These are phyloP conservation scores for Cyathus striatus DNA, from an alignment of 768 basidiomycete species.

Conservation along the genomic window DNA sequence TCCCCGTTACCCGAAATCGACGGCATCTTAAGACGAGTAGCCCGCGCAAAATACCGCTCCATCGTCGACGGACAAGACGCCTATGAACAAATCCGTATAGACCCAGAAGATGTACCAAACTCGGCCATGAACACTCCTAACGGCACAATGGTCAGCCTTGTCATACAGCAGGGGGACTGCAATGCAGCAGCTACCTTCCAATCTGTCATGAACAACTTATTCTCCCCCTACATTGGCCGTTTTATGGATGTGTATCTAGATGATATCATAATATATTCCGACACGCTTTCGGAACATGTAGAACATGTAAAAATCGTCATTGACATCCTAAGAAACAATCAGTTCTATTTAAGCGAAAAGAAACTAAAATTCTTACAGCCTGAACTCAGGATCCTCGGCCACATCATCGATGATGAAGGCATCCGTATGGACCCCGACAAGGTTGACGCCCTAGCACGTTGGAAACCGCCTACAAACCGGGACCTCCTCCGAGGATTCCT, in stretches of 20 bases:
- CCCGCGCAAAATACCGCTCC: not conserved
- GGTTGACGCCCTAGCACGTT: not conserved
- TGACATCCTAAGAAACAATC: not conserved
- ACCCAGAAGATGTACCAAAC: not conserved
- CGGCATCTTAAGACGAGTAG: not conserved
- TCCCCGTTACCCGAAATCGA: conserved; percentile 15
- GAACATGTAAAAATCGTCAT: not conserved
- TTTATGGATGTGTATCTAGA: not conserved
- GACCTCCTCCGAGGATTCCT: not conserved
- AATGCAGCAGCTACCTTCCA: not conserved
- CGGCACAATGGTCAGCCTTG: not conserved
- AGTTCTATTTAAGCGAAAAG: not conserved
- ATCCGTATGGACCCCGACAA: not conserved
- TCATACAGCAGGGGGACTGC: not conserved
- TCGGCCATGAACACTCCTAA: not conserved
- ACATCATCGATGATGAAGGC: not conserved
- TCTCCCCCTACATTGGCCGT: not conserved
- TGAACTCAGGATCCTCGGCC: not conserved
- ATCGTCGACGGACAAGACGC: not conserved
- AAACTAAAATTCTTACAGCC: not conserved
- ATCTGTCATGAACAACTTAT: not conserved
- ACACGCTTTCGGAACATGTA: not conserved
- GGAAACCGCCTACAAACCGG: not conserved
- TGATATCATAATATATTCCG: not conserved
- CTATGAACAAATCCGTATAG: not conserved